Conservation (phyloP, 768 basidiomycete species). For the Mycena filopes region DNA sequence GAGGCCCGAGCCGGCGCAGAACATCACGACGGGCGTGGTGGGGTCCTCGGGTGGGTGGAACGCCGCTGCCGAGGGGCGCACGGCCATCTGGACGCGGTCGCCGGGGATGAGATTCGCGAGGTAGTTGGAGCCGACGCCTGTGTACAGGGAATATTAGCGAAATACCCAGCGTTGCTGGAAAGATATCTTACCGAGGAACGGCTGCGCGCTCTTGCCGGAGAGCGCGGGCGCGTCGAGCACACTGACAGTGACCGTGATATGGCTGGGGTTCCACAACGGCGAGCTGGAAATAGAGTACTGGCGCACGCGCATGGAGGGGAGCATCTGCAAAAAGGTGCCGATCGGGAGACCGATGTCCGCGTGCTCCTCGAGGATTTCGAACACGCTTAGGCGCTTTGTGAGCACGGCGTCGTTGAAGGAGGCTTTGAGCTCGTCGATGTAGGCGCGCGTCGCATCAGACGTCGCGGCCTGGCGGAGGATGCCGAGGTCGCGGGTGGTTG, state of each 20-base stretch:
- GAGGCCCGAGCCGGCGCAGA: constrained; percentile 58
- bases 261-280: constrained; percentile 54
- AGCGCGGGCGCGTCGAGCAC: constrained; percentile 52
- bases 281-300: constrained; percentile 65
- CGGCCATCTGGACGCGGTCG: constrained; percentile 53
- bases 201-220: constrained; percentile 41
- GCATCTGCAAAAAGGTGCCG: constrained; percentile 49
- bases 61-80: constrained; percentile 48
- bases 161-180: too few species aligned
- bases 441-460: constrained; percentile 37
- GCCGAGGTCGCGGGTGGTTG: constrained; percentile 53
- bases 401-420: constrained; percentile 48
- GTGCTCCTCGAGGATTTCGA: constrained; percentile 54
- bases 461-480: constrained; percentile 41
- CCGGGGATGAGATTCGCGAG: constrained; percentile 52
- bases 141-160: too few species aligned
- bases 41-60: constrained; percentile 57
- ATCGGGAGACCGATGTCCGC: constrained; percentile 49
- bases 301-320: constrained; percentile 59
- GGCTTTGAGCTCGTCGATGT: constrained; percentile 43
- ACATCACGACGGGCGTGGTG: constrained; percentile 52
- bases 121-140: constrained; percentile 61
- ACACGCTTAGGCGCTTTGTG: constrained; percentile 49
- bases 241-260: constrained; percentile 56
- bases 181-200: constrained; percentile 57